phyloP scores from a whole-genome alignment of 352 stramenopile genomes.

The Phytophthora syringae region DNA sequence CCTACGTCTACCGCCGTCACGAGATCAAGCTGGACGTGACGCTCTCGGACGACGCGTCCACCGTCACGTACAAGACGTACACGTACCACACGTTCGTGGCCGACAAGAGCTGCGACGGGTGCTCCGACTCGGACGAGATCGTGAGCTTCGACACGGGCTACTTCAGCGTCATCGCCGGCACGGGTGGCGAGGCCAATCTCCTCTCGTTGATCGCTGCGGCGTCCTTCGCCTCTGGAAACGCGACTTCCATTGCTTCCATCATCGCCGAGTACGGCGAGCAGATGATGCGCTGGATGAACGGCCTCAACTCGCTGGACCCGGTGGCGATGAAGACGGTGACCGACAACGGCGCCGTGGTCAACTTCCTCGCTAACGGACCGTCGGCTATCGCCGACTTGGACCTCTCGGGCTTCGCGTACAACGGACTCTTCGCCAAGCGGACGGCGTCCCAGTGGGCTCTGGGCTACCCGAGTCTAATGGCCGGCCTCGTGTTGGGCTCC shows the following conservation, averaged over 20 bases:
- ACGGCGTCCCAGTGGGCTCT: slow-evolving; percentile 69
- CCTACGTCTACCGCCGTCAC: slow-evolving; percentile 73
- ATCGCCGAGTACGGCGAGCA: slow-evolving; percentile 51
- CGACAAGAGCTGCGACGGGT: slow-evolving; percentile 59
- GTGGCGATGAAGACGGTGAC: slow-evolving; percentile 68
- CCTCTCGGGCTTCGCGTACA: slow-evolving; percentile 74
- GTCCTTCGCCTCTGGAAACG: slow-evolving; percentile 47
- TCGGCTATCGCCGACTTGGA: slow-evolving; percentile 49
- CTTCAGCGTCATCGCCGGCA: slow-evolving; percentile 67
- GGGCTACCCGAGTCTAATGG: slow-evolving; percentile 75
- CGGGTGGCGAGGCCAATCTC: slow-evolving; percentile 68
- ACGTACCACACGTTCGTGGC: slow-evolving; percentile 71
- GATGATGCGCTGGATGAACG: slow-evolving; percentile 82
- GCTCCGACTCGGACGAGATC: slow-evolving; percentile 62
- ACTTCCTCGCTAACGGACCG: slow-evolving; percentile 41
- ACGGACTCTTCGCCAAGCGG: slow-evolving; percentile 70
- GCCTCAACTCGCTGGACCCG: slow-evolving; percentile 77
- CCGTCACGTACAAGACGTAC: slow-evolving; percentile 80
- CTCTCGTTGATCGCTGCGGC: slow-evolving; percentile 47
- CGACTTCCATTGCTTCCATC: slow-evolving; percentile 26
- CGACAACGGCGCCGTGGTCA: slow-evolving; percentile 45
- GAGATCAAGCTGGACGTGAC: slow-evolving; percentile 70
- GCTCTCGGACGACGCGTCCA: slow-evolving; percentile 56
- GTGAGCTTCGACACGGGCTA: slow-evolving; percentile 69
- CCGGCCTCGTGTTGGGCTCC: slow-evolving; percentile 57